phyloP scores from a whole-genome alignment of 768 basidiomycete genomes.

The Rhodocollybia butyracea region DNA sequence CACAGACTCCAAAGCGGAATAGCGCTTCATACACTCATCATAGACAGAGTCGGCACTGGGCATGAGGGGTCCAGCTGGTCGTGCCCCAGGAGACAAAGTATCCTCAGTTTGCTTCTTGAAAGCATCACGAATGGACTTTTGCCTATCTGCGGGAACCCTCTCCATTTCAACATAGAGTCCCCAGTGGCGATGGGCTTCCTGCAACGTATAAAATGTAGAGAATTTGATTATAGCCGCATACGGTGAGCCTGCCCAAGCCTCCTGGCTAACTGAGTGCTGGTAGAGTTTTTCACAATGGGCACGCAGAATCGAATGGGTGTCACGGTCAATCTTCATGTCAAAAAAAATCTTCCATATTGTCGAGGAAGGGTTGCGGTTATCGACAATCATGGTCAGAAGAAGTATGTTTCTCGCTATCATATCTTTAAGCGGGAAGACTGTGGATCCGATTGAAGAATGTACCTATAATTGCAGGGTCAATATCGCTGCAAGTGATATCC shows the following conservation, averaged over 20 bases:
- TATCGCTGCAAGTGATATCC: conserved; percentile 37
- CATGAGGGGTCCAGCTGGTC: conserved; percentile 15
- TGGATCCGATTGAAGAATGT: too few species aligned
- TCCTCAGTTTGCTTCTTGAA: conserved; percentile 5
- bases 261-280: conserved; percentile 15
- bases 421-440: neutral
- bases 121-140: conserved; percentile 11
- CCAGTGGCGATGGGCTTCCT: conserved; percentile 28
- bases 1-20: conserved; percentile 31
- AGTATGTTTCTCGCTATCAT: conserved; percentile 35
- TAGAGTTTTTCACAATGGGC: conserved; percentile 27
- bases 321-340: too few species aligned
- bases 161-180: conserved; percentile 23
- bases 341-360: conserved; percentile 34
- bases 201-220: conserved; percentile 25
- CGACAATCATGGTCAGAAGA: conserved; percentile 28
- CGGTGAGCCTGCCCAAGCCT: conserved; percentile 23
- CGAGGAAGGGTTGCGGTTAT: conserved; percentile 13
- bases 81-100: neutral
- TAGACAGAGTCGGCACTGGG: neutral
- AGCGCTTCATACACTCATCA: conserved; percentile 11
- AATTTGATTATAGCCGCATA: conserved; percentile 27
- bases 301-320: conserved; percentile 18
- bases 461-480: conserved; percentile 35
- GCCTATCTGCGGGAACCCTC: conserved; percentile 9